These are phyloP conservation scores for Fusarium brachygibbosum DNA, from an alignment of 2,329 filamentous ascomycete species.

Conservation along the genomic window DNA sequence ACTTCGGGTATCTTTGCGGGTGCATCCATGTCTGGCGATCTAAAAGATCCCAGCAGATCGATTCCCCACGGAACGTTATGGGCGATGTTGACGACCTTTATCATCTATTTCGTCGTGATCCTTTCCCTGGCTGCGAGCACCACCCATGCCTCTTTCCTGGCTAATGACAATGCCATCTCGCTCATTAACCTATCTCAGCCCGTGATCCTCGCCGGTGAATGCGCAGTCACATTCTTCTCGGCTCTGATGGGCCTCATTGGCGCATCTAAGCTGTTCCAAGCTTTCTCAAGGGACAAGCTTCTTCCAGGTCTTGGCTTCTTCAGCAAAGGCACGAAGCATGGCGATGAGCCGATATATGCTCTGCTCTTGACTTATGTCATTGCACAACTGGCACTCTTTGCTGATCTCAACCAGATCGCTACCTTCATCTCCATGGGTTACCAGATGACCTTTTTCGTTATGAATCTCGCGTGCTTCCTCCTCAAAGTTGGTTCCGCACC, in stretches of 20 bases:
- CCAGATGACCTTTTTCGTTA: slow-evolving; percentile 92
- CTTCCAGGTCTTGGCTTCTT: slow-evolving; percentile 82
- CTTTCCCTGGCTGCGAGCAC: slow-evolving; percentile 83
- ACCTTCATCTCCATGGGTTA: slow-evolving; percentile 93
- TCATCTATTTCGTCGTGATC: slow-evolving; percentile 81
- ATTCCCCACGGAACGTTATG: slow-evolving; percentile 88
- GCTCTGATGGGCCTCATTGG: slow-evolving; percentile 89
- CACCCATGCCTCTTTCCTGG: slow-evolving; percentile 79
- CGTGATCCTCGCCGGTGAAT: slow-evolving; percentile 83
- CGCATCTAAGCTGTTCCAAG: slow-evolving; percentile 86
- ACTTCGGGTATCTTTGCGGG: slow-evolving; percentile 74
- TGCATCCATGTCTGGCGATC: slow-evolving; percentile 90
- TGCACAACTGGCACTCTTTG: slow-evolving; percentile 83
- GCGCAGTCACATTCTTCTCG: slow-evolving; percentile 86
- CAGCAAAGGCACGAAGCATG: slow-evolving; percentile 76
- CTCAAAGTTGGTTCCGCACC: slow-evolving; percentile 89
- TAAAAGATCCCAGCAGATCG: slow-evolving; percentile 84
- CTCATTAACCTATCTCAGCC: slow-evolving; percentile 81
- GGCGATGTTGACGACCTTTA: slow-evolving; percentile 81
- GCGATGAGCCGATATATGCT: slow-evolving; percentile 81
- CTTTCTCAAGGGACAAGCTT: slow-evolving; percentile 82
- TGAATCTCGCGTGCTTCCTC: slow-evolving; percentile 88
- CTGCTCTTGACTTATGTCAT: slow-evolving; percentile 81
- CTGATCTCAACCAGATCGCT: slow-evolving; percentile 88
- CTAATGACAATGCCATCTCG: slow-evolving; percentile 83